phyloP scores from a whole-genome alignment of 257 asterid species.

The Salvia hispanica region DNA sequence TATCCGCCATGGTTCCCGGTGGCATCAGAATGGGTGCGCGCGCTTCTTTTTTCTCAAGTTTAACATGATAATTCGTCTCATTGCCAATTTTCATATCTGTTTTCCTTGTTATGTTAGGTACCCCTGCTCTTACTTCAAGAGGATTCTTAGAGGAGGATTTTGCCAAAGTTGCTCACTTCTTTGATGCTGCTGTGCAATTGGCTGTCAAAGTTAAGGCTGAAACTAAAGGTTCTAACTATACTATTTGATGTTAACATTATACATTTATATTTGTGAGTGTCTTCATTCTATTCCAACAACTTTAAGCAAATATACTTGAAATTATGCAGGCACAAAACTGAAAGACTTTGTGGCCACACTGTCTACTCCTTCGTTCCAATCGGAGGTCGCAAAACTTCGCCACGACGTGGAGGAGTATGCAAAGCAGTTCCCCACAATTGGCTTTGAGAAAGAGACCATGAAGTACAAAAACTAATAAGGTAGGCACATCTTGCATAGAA shows the following conservation, averaged over 20 bases:
- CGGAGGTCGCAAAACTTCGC: constrained; percentile 67
- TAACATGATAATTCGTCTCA: background rate
- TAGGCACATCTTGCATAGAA: too few species aligned
- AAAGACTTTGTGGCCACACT: constrained; percentile 74
- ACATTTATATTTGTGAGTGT: background rate
- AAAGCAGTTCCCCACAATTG: constrained; percentile 82
- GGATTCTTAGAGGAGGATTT: constrained; percentile 86
- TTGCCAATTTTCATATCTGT: background rate
- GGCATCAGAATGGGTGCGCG: constrained; percentile 87
- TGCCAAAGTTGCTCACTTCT: constrained; percentile 54
- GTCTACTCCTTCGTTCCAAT: constrained; percentile 48
- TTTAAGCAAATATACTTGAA: background rate
- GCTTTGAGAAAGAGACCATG: constrained; percentile 87
- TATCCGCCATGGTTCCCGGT: constrained; percentile 95
- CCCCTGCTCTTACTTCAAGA: constrained; percentile 92
- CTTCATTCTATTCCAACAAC: constrained; percentile 6
- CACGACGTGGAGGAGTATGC: constrained; percentile 72
- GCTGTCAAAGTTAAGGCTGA: constrained; percentile 58
- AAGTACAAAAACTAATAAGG: constrained; percentile 67
- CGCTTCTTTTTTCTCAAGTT: background rate
- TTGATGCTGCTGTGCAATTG: constrained; percentile 64
- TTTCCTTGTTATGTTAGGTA: constrained; percentile 50
- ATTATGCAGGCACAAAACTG: constrained; percentile 66
- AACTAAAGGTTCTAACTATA: constrained; percentile 44
- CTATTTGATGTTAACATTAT: constrained; percentile 1